Evolutionary conservation across 192 early-diverging fungal species (phyloP), one percentile per base, ranked within the genome.

Genomic region (Coemansia sp.): DNA sequence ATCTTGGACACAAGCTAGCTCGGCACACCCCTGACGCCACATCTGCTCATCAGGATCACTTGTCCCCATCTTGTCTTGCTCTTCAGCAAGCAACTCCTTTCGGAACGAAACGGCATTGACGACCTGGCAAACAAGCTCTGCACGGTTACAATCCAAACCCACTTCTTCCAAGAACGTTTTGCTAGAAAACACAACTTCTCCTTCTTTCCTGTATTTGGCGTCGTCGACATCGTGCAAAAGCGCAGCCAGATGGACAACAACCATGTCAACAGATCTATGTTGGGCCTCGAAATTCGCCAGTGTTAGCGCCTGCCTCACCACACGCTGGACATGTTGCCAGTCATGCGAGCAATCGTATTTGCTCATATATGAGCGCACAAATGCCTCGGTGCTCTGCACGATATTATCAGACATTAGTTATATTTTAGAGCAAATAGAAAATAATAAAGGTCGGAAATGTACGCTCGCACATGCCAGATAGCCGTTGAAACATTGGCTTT

Each of bases 141-240:
- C 85, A 24, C 77, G 78, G 24, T 51, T 51, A 33, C 73, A 74
- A n/a, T 75, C 70, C 16, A 85, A 61, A 9, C 83, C 74, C 5
- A 64, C 63, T 42, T 80, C 83, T 36, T 68, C 66, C 6, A 91
- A 79, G 34, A 91, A 85, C 13, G 81, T 73, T 4, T 76, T 77
- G 51, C 85, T 85, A 1, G 87, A 84, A 56, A 74, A 73, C 9
- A 59, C 56, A 10, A 69, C 62, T 14, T 80, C 76, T 0, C 64
- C 71, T 7, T 76, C 72, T 19, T 87, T 67, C 45, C 50, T 79
- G 64, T 89, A 91, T 63, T 91, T 91, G 34, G 85, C 87, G 67
- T 91, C 89, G 10, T 87, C 88, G 17, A 91, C 86, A 59, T 91
- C 88, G 27, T 91, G 89, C 37, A 89, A 85, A 6, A 91, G 77